Evolutionary conservation across 768 basidiomycete genomes (phyloP), one percentile per base, ranked within the genome.

Genomic region (Cytidiella melzeri): DNA sequence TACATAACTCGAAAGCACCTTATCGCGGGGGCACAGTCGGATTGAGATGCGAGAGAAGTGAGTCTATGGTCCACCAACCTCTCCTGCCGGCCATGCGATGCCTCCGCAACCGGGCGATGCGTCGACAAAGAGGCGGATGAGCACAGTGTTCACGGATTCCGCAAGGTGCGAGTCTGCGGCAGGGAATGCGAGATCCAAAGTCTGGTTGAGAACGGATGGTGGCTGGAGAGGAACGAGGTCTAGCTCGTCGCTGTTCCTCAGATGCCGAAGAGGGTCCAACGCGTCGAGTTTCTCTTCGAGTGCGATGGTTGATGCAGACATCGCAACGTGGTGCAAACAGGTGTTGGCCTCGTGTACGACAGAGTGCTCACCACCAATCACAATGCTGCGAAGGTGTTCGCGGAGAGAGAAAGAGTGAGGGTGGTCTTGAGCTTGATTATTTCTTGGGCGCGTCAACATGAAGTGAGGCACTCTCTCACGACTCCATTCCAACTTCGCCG

Each of bases 91-190:
- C 93, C 93, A 95, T 2, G 88, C 83, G 34, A 93, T 78, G 4
- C 93, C 93, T 12, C 93, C 93, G 63, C 93, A 96, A 1, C 93
- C 93, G 15, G 89, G 88, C 38, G 82, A 73, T 6, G 91, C 81
- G 63, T 94, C 90, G 3, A 93, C 76, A 19, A 72, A 68, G 34
- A 94, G 74, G 38, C 65, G 66, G 48, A 83, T 69, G 3, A 61
- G 51, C 49, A 84, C 55, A 20, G 66, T 62, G 42, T 30, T 37
- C 45, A 49, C 41, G 30, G 30, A 15, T 7, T 15, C 7, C 7
- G 30, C 30, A 49, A 52, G 51, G 59, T 46, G 37, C 38, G 19
- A 30, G 52, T 41, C 42, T 39, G 41, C 20, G 21, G 52, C 42
- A 21, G 64, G 54, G 51, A 72, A 70, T 2, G 72, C 67, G 43